A percentile compares a stretch with the other conserved stretches of the same genome.
These are phyloP conservation scores for Starmera pachycereana DNA, from an alignment of 805 yeast species.

Conservation along the genomic window DNA sequence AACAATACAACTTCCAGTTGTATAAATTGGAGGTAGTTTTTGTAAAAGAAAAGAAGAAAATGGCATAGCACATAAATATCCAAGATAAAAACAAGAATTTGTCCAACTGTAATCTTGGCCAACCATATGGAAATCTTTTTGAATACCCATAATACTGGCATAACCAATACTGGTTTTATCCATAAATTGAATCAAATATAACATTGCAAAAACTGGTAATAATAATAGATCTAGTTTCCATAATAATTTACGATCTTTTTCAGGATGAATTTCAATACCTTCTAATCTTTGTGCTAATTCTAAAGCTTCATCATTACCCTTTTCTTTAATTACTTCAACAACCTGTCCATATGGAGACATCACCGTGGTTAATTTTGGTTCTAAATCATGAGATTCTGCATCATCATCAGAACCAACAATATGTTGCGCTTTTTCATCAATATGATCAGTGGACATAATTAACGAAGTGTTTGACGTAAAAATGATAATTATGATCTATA, in stretches of 20 bases:
- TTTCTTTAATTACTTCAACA: neutral
- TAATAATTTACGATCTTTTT: conserved; percentile 21
- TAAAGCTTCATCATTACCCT: conserved; percentile 10
- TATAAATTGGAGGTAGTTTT: conserved; percentile 37
- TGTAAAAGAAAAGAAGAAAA: conserved; percentile 35
- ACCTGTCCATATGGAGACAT: neutral
- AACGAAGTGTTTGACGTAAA: no score
- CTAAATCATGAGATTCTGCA: neutral
- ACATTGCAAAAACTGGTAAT: conserved; percentile 25
- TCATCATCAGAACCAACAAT: neutral
- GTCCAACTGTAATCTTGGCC: conserved; percentile 35
- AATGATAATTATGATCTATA: no score
- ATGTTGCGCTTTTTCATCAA: no score
- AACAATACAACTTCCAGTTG: conserved; percentile 26
- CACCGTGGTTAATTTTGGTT: neutral
- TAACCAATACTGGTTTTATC: conserved; percentile 31
- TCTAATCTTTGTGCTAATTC: conserved; percentile 7
- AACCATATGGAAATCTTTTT: conserved; percentile 27
- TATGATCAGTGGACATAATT: no score
- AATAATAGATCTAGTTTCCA: conserved; percentile 28
- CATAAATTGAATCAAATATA: conserved; percentile 29
- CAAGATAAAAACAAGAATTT: conserved; percentile 40
- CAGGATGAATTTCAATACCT: conserved; percentile 11
- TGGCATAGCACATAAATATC: conserved; percentile 39
- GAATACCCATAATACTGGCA: conserved; percentile 35